Percentiles rank a stretch among this genome's conserved stretches.
phyloP scores from a whole-genome alignment of 495 filamentous ascomycete genomes.

The Penicillium chermesinum region DNA sequence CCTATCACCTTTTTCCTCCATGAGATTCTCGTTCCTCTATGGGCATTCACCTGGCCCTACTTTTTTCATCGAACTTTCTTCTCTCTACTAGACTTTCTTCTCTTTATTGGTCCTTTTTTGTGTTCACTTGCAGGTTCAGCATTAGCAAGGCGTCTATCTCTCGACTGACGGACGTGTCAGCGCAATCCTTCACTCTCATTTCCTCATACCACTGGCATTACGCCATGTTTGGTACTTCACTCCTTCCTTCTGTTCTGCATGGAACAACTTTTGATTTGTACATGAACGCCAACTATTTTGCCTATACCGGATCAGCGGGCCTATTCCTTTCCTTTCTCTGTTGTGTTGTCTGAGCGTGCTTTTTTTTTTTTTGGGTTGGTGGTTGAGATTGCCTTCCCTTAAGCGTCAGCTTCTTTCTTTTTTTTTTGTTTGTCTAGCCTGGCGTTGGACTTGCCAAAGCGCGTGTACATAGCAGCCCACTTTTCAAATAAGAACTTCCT shows the following conservation, averaged over 20 bases:
- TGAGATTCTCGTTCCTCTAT: no score
- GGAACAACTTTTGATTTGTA: slow-evolving; percentile 20
- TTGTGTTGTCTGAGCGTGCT: slow-evolving; percentile 5
- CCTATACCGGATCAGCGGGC: slow-evolving; percentile 13
- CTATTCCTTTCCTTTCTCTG: slow-evolving; percentile 3
- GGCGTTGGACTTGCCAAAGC: no score
- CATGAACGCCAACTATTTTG: slow-evolving; percentile 30
- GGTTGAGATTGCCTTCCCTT: no score
- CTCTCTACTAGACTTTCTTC: no score
- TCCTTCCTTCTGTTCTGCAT: background rate
- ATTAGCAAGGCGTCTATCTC: background rate
- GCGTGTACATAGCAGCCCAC: no score
- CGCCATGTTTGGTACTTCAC: background rate
- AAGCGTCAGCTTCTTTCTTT: background rate
- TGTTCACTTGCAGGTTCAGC: background rate
- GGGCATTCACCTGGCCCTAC: no score
- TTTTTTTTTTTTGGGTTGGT: no score
- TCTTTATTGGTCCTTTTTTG: background rate
- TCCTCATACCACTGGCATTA: background rate
- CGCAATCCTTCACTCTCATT: background rate
- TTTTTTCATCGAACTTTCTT: no score
- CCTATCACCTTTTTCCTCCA: no score
- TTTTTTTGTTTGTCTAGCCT: background rate
- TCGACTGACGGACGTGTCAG: background rate
- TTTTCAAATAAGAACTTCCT: no score